Base-by-base conservation (phyloP, 179 eudicot species). In the Gypsophila paniculata region DNA sequence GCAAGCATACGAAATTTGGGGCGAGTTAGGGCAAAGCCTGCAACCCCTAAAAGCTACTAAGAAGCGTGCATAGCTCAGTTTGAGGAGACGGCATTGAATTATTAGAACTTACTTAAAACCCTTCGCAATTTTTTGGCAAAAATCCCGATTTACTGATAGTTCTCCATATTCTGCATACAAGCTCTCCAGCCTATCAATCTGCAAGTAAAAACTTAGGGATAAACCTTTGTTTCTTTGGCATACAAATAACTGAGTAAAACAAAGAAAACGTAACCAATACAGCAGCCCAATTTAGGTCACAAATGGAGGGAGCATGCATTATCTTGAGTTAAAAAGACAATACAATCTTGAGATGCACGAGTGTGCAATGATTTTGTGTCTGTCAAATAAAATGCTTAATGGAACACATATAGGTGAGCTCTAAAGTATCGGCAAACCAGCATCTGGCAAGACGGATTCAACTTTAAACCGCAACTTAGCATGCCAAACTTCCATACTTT, bases 171-270 rank as follows among this genome's bases (percentile, higher is more conserved):
- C 76, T 0, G 62, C 26, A 48, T 80, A 80, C 72, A 77, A 55
- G 74, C 48, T 65, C 58, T 83, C 86, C 26, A 83, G 75, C 81
- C 77, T 83, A 68, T 72, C 76, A 69, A 72, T 70, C 86, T 83
- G 80, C 49, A 48, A 42, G 23, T 13, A 74, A 34, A 15, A 42
- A 54, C 12, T 7, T 22, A 49, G 36, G 19, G 65, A 75, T 54
- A 66, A 42, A 52, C 54, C 57, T 39, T 65, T 57, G 59, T 14
- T 74, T 15, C 12, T 34, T 46, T n/a, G 14, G 34, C 42, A 71
- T 23, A 25, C 38, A 26, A 52, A 72, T 32, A 8, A 25, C 10
- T 38, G 67, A 34, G n/a, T 17, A 70, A 6, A 38, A n/a, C 36
- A 17, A 8, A 12, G 15, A 42, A 19, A 42, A 42, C 21, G 15